A percentile compares a stretch with the other conserved stretches of the same genome.
These are phyloP conservation scores for Coemansia sp. DNA, from an alignment of 192 early-diverging fungal genomes.

Conservation along the genomic window DNA sequence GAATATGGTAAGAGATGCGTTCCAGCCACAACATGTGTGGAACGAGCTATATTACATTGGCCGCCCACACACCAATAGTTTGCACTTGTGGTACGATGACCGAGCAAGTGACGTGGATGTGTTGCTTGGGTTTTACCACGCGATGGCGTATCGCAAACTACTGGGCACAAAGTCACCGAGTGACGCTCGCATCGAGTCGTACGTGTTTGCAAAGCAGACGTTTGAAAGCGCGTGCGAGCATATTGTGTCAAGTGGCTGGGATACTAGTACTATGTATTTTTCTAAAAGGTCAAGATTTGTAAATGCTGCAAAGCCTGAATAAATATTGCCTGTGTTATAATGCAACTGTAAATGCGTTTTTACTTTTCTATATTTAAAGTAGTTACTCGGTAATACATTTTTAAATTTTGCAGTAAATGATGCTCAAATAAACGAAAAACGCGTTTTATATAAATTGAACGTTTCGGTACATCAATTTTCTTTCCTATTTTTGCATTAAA, in stretches of 20 bases:
- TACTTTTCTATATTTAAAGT: not conserved
- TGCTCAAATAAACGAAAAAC: too few relatives aligned
- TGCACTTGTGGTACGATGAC: slow-evolving; percentile 32
- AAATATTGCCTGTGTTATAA: not conserved
- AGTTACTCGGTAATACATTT: not conserved
- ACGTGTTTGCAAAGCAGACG: slow-evolving; percentile 27
- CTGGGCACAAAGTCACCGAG: not conserved
- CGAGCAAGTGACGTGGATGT: slow-evolving; percentile 20
- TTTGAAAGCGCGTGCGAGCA: slow-evolving; percentile 19
- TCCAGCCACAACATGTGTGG: slow-evolving; percentile 1
- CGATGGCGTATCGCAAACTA: slow-evolving; percentile 18
- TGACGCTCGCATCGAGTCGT: slow-evolving; percentile 5
- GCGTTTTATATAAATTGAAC: too few relatives aligned
- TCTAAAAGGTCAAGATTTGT: slow-evolving; percentile 21
- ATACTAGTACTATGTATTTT: slow-evolving; percentile 30
- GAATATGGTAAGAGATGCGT: slow-evolving; percentile 18
- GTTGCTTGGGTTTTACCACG: slow-evolving; percentile 35
- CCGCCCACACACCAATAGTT: not conserved
- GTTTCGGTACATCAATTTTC: too few relatives aligned
- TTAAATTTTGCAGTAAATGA: not conserved
- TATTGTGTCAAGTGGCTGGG: slow-evolving; percentile 27
- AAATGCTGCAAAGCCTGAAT: not conserved
- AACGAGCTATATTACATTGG: slow-evolving; percentile 34
- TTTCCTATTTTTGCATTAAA: too few relatives aligned
- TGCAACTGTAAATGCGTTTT: not conserved